Evolutionary conservation across 305 asterid species (phyloP), one percentile per base, ranked within the genome.

Genomic region (Withania somnifera): DNA sequence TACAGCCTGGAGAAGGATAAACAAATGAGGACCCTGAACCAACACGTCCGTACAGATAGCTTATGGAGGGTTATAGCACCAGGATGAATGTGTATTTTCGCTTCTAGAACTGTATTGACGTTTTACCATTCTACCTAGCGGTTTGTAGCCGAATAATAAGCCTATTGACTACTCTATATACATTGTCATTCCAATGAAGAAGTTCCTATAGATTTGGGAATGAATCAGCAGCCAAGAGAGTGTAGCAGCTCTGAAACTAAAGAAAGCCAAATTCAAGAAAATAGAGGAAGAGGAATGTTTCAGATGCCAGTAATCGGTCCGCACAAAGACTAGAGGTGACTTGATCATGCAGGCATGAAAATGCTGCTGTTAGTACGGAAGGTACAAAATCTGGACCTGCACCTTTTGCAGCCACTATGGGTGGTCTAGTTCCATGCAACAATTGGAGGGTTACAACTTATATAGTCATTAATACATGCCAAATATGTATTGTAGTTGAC

Each of bases 31-130:
- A n/a, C n/a, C n/a, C n/a, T n/a, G n/a, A n/a, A n/a, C n/a, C n/a
- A n/a, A n/a, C n/a, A n/a, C n/a, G n/a, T n/a, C n/a, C n/a, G n/a
- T n/a, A n/a, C n/a, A n/a, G n/a, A n/a, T n/a, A n/a, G n/a, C n/a
- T n/a, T n/a, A n/a, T n/a, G n/a, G n/a, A n/a, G n/a, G n/a, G n/a
- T n/a, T n/a, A n/a, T n/a, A n/a, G n/a, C n/a, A n/a, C n/a, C n/a
- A n/a, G n/a, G n/a, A n/a, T n/a, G n/a, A n/a, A n/a, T n/a, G n/a
- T n/a, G n/a, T n/a, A n/a, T n/a, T n/a, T n/a, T n/a, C n/a, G 99
- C 98, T 83, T 98, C 99, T 8, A 80, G 98, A 80, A 94, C 97
- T 19, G 98, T 97, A 52, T 80, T 94, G 85, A n/a, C n/a, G n/a
- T n/a, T 73, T 93, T 83, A 98, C 99, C 84, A 91, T 96, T 82